phyloP scores from a whole-genome alignment of 2,329 filamentous ascomycete species.

The Ophiostoma fasciatum region DNA sequence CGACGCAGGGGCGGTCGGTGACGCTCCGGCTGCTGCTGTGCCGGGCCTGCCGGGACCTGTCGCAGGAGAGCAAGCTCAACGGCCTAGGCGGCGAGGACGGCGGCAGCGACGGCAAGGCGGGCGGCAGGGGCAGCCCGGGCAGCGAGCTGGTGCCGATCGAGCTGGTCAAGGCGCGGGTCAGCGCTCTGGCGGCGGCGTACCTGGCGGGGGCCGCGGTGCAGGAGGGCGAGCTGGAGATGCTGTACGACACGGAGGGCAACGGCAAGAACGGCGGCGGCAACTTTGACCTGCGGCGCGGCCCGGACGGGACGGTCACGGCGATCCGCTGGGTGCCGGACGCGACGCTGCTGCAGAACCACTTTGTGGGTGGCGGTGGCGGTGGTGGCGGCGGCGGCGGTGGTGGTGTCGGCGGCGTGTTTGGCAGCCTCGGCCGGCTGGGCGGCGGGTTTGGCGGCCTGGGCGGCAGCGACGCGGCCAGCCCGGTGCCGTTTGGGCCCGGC shows the following conservation, averaged over 20 bases:
- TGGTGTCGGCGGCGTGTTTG: background rate
- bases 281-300: slow-evolving; percentile 53
- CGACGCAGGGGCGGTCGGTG: slow-evolving; percentile 48
- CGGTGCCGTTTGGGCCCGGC: too few relatives aligned
- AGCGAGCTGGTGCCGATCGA: slow-evolving; percentile 51
- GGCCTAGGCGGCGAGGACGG: slow-evolving; percentile 5
- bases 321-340: slow-evolving; percentile 40
- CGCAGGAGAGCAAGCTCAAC: background rate
- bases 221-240: slow-evolving; percentile 58
- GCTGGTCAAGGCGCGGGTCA: slow-evolving; percentile 50
- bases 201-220: slow-evolving; percentile 24
- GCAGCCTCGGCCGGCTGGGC: background rate
- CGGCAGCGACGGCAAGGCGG: slow-evolving; percentile 27
- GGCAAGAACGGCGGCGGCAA: slow-evolving; percentile 76
- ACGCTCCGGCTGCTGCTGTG: slow-evolving; percentile 61
- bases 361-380: slow-evolving; percentile 22
- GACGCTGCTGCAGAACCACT: slow-evolving; percentile 37
- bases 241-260: slow-evolving; percentile 86
- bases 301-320: slow-evolving; percentile 19
- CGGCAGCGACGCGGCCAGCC: too few relatives aligned
- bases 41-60: slow-evolving; percentile 55
- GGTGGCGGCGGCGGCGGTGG: background rate
- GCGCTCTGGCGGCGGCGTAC: slow-evolving; percentile 23
- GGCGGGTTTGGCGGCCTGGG: background rate
- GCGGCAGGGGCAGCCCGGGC: slow-evolving; percentile 9